A percentile compares a stretch with the other conserved stretches of the same genome.
phyloP scores from a whole-genome alignment of 1,284 basidiomycete species.

The Sparassis latifolia region DNA sequence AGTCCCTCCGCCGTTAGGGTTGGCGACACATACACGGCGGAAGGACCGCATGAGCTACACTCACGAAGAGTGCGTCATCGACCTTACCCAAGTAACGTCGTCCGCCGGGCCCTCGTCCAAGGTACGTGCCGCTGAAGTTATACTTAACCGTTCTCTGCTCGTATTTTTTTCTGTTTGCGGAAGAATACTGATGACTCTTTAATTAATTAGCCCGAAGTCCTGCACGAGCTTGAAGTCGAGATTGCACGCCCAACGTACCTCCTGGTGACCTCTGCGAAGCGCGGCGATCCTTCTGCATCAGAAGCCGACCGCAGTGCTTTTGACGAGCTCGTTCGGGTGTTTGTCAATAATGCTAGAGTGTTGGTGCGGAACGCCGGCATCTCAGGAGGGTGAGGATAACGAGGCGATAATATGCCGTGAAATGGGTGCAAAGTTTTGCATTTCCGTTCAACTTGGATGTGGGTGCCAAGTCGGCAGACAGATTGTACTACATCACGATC shows the following conservation, averaged over 20 bases:
- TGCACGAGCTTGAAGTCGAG: conserved; percentile 75
- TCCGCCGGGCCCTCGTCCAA: conserved; percentile 31
- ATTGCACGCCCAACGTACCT: conserved; percentile 57
- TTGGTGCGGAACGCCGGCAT: conserved; percentile 55
- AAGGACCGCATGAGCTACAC: conserved; percentile 92
- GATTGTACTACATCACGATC: too few relatives aligned
- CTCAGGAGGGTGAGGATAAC: too few relatives aligned
- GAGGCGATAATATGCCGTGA: too few relatives aligned
- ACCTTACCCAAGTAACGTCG: conserved; percentile 87
- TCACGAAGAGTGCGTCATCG: conserved; percentile 89
- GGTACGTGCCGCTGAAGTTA: conserved; percentile 25
- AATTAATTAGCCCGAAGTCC: conserved; percentile 42
- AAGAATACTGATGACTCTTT: too few relatives aligned
- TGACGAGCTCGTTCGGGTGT: conserved; percentile 76
- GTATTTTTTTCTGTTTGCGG: neutral
- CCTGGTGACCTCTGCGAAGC: conserved; percentile 48
- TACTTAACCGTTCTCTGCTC: neutral
- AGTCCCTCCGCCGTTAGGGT: conserved; percentile 59
- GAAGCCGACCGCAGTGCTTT: conserved; percentile 67
- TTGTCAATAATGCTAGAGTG: conserved; percentile 76
- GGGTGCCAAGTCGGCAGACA: too few relatives aligned
- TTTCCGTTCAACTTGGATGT: too few relatives aligned
- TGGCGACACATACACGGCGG: conserved; percentile 52
- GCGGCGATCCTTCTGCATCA: conserved; percentile 47
- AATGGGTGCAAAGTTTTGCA: too few relatives aligned